Conservation (phyloP, 192 early-diverging fungal species). For the Helicostylum pulchrum region DNA sequence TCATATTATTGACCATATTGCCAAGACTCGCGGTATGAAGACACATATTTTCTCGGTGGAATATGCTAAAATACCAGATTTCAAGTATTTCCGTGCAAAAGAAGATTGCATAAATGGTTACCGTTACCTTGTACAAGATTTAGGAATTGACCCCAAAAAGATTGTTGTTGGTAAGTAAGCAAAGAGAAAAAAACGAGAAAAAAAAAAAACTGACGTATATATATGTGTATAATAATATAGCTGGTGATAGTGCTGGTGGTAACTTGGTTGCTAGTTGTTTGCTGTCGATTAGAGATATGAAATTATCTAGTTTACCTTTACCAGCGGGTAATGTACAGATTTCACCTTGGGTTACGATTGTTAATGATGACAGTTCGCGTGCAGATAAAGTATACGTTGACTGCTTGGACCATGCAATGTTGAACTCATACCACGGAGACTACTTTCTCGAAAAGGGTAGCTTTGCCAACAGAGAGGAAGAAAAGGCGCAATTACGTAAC, state of each 20-base stretch:
- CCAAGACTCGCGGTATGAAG: background rate
- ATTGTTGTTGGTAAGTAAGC: constrained; percentile 20
- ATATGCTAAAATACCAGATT: background rate
- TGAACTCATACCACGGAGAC: background rate
- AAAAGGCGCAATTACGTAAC: background rate
- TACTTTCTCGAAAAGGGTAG: background rate
- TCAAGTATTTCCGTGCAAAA: background rate
- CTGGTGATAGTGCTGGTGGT: constrained; percentile 21
- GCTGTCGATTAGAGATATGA: background rate
- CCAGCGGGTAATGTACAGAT: constrained; percentile 19
- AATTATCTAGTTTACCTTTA: background rate
- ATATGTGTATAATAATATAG: background rate
- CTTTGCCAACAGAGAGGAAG: background rate
- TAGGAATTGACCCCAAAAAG: constrained; percentile 17
- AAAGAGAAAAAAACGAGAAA: background rate
- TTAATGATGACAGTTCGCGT: background rate
- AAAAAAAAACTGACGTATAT: background rate
- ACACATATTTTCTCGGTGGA: constrained; percentile 12
- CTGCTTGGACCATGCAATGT: background rate
- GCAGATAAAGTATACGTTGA: background rate
- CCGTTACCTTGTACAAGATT: constrained; percentile 13
- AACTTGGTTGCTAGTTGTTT: constrained; percentile 11
- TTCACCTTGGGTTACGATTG: constrained; percentile 18
- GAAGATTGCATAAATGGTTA: constrained; percentile 16
- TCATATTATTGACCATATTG: constrained; percentile 7